These are phyloP conservation scores for Arachnomyces sp. DNA, from an alignment of 2,329 filamentous ascomycete species.

Conservation along the genomic window DNA sequence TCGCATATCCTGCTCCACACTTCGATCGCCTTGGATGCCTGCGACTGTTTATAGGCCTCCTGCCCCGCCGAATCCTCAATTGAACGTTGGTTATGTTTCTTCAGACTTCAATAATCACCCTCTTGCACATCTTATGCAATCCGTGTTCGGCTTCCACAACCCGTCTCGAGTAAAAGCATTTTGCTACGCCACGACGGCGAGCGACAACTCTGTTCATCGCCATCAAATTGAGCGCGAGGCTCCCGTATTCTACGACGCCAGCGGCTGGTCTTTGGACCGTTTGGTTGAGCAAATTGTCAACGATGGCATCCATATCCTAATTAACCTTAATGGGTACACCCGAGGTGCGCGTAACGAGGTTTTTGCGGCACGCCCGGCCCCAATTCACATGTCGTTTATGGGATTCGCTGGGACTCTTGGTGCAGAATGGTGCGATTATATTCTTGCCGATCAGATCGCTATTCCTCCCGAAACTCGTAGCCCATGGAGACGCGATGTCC, in stretches of 20 bases:
- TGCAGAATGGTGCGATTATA: slow-evolving; percentile 97
- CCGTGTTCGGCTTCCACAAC: slow-evolving; percentile 89
- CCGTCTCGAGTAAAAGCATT: slow-evolving; percentile 67
- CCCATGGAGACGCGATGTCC: slow-evolving; percentile 67
- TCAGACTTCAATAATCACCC: slow-evolving; percentile 99
- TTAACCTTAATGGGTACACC: slow-evolving; percentile 98
- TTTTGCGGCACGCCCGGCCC: slow-evolving; percentile 87
- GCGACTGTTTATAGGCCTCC: slow-evolving; percentile 76
- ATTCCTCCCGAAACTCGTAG: slow-evolving; percentile 75
- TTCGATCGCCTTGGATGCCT: slow-evolving; percentile 81
- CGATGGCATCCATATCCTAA: slow-evolving; percentile 86
- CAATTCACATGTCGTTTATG: slow-evolving; percentile 99
- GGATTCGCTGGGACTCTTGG: slow-evolving; percentile 93
- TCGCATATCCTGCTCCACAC: slow-evolving; percentile 82
- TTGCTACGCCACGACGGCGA: slow-evolving; percentile 91
- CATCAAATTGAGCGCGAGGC: slow-evolving; percentile 90
- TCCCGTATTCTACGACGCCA: slow-evolving; percentile 83
- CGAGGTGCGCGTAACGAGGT: slow-evolving; percentile 94
- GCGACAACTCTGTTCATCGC: slow-evolving; percentile 81
- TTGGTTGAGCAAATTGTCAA: slow-evolving; percentile 78
- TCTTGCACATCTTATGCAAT: slow-evolving; percentile 95
- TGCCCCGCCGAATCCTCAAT: slow-evolving; percentile 66
- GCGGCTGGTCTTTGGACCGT: slow-evolving; percentile 74
- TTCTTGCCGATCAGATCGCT: slow-evolving; percentile 81
- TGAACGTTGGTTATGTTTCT: slow-evolving; percentile 94